A percentile compares a stretch with the other conserved stretches of the same genome.
Conservation (phyloP, 495 filamentous ascomycete genomes). For the Talaromyces nanjingensis region DNA sequence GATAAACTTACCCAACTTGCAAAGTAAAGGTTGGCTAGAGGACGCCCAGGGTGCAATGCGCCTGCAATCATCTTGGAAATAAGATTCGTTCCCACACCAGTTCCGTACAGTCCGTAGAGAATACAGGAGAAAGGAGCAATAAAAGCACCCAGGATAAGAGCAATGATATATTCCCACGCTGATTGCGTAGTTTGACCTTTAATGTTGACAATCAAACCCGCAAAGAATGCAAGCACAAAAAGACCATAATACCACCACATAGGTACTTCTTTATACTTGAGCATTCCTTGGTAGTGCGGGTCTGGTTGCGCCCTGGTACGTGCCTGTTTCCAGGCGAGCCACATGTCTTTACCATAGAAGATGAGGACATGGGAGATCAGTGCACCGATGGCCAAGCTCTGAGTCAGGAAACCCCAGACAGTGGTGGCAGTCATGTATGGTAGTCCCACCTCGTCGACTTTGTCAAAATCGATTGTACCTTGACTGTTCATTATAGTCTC, state of each 20-base stretch:
- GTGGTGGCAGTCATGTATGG: slow-evolving; percentile 15
- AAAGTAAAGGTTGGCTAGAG: slow-evolving; percentile 34
- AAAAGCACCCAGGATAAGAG: slow-evolving; percentile 27
- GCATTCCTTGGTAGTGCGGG: slow-evolving; percentile 33
- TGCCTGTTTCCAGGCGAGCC: slow-evolving; percentile 19
- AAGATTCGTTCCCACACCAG: slow-evolving; percentile 24
- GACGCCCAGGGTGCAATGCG: slow-evolving; percentile 26
- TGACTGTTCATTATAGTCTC: slow-evolving; percentile 22
- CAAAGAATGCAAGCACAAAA: slow-evolving; percentile 32
- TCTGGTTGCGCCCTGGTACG: slow-evolving; percentile 21
- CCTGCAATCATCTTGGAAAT: slow-evolving; percentile 32
- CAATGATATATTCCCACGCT: slow-evolving; percentile 43
- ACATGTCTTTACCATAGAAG: slow-evolving; percentile 33
- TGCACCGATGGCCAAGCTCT: slow-evolving; percentile 30
- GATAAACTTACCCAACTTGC: slow-evolving; percentile 20
- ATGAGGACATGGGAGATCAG: slow-evolving; percentile 26
- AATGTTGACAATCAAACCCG: slow-evolving; percentile 35
- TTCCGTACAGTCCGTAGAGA: slow-evolving; percentile 32
- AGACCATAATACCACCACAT: slow-evolving; percentile 39
- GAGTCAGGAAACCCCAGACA: slow-evolving; percentile 14
- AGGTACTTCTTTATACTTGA: slow-evolving; percentile 37
- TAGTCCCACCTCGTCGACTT: slow-evolving; percentile 23
- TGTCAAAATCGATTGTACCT: slow-evolving; percentile 22
- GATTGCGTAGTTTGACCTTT: slow-evolving; percentile 39
- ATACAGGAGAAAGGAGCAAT: slow-evolving; percentile 29